phyloP scores from a whole-genome alignment of 148 eudicot genomes.

The Linanthus parryae region DNA sequence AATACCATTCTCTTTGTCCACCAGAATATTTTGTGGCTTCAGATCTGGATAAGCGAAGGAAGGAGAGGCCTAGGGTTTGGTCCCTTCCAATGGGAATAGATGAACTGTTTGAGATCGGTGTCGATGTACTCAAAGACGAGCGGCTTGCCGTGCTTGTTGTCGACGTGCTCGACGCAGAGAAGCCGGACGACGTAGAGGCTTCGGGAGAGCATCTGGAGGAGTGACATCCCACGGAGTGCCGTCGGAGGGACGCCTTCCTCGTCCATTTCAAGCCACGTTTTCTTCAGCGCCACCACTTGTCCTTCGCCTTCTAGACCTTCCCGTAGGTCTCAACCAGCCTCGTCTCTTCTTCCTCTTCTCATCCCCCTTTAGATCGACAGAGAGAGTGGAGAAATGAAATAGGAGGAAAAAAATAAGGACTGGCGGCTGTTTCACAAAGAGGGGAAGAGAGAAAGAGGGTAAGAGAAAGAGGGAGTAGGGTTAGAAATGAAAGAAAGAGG shows the following conservation, averaged over 20 bases:
- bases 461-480: no score
- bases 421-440: no score
- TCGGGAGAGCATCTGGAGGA: slow-evolving; percentile 82
- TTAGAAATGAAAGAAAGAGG: no score
- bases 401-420: no score
- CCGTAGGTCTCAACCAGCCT: slow-evolving; percentile 98
- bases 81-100: slow-evolving; percentile 70
- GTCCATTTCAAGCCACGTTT: slow-evolving; percentile 87
- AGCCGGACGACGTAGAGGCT: slow-evolving; percentile 78
- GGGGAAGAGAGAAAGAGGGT: no score
- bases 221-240: slow-evolving; percentile 71
- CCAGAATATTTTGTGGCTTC: slow-evolving; percentile 84
- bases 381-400: no score
- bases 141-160: slow-evolving; percentile 70
- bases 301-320: slow-evolving; percentile 93
- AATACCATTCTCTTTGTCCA: slow-evolving; percentile 81
- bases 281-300: slow-evolving; percentile 85
- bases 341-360: no score
- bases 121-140: slow-evolving; percentile 86
- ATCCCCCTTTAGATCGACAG: no score
- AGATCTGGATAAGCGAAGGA: slow-evolving; percentile 49
- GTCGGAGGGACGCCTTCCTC: slow-evolving; percentile 94
- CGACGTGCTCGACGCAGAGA: slow-evolving; percentile 81
- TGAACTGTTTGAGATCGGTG: slow-evolving; percentile 81
- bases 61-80: slow-evolving; percentile 64